Base-by-base conservation (phyloP, 2,329 filamentous ascomycete genomes). In the Trichoderma hamatum region DNA sequence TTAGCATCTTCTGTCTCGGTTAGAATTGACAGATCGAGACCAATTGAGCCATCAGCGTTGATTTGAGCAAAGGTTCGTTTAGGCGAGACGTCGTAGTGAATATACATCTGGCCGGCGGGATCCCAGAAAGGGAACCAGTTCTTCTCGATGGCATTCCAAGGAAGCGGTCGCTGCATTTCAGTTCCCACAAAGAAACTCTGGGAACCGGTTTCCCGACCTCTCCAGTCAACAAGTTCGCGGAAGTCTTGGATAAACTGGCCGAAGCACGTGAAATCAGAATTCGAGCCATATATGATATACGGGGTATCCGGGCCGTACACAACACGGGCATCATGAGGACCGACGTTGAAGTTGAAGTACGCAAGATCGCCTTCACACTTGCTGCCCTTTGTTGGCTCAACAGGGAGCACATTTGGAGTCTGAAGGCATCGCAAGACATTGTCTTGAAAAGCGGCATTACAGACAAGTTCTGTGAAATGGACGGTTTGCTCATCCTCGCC, bases 101-200 rank as follows among this genome's bases (percentile, higher is more conserved):
- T 79, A 73, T 87, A 87, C 61, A 82, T 76, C 24, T 80, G 74
- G 5, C 80, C 82, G 0, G 78, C 69, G 0, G 70, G 69, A 70
- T 88, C 86, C 87, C 87, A 89, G 77, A 89, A 89, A 2, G 86
- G 70, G 71, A 89, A 89, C 80, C 82, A 90, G 73, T 90, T 89
- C 82, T 89, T 89, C 77, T 90, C 87, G 30, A 89, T 72, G 0
- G 72, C 43, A 3, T 74, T 73, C 72, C 78, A 84, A 0, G 84
- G 82, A 1, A 72, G 69, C 0, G 85, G 86, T 0, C 86, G 79
- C 46, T 84, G 82, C 3, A 89, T 74, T 71, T 89, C 87, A 1
- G 82, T 86, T 0, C 81, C 81, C 0, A 73, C 58, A 14, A 74
- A 73, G 74, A 87, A 88, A 10, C 78, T 74, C 3, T 73, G 69